These are phyloP conservation scores for Aspergillus carbonarius DNA, from an alignment of 2,329 filamentous ascomycete species.

Conservation along the genomic window DNA sequence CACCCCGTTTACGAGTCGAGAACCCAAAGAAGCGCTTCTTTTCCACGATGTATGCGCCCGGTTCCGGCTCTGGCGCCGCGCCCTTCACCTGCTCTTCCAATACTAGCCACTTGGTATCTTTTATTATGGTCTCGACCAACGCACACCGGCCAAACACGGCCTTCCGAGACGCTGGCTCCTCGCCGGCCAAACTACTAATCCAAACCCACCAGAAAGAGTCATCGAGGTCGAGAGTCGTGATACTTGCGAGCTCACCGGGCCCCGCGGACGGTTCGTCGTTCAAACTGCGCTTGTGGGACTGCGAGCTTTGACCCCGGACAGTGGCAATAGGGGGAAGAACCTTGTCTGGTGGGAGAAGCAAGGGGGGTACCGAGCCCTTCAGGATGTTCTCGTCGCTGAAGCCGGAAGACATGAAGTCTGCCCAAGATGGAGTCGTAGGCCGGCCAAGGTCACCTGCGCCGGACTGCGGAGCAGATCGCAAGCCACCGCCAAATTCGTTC, in stretches of 20 bases:
- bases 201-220: slow-evolving; percentile 99
- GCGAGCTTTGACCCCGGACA: slow-evolving; percentile 74
- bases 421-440: slow-evolving; percentile 96
- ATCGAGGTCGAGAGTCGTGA: slow-evolving; percentile 80
- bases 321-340: slow-evolving; percentile 78
- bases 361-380: slow-evolving; percentile 58
- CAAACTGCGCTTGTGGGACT: slow-evolving; percentile 74
- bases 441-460: slow-evolving; percentile 67
- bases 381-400: slow-evolving; percentile 76
- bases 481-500: slow-evolving; percentile 46
- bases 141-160: slow-evolving; percentile 92
- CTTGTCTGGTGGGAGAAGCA: slow-evolving; percentile 89
- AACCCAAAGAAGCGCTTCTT: slow-evolving; percentile 94
- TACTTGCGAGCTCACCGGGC: slow-evolving; percentile 91
- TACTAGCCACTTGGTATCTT: slow-evolving; percentile 81
- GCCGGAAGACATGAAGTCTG: slow-evolving; percentile 91
- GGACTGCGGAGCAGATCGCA: slow-evolving; percentile 67
- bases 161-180: slow-evolving; percentile 83
- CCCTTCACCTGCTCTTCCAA: slow-evolving; percentile 97
- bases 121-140: slow-evolving; percentile 82
- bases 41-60: slow-evolving; percentile 86
- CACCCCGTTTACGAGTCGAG: slow-evolving; percentile 66
- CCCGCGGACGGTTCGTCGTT: slow-evolving; percentile 70
- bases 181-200: slow-evolving; percentile 92
- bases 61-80: slow-evolving; percentile 78